Evolutionary conservation across 495 filamentous ascomycete species (phyloP).

Genomic region (Glarea lozoyensis): DNA sequence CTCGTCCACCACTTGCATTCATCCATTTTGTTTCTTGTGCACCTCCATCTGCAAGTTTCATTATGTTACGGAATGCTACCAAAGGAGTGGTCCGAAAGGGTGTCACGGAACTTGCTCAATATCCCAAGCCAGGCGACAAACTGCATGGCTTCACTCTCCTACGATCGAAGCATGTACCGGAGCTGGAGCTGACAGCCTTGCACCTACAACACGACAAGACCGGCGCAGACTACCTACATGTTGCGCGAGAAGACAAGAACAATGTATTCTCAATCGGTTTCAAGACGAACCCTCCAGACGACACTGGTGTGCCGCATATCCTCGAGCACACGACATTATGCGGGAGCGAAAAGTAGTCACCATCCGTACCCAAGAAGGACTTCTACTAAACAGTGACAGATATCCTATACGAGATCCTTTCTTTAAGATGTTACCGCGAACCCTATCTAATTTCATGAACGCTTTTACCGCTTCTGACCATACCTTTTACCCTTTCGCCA

Average conservation of each 20-base stretch:
- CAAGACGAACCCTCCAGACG: conserved; percentile 96
- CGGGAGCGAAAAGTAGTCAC: conserved; percentile 78
- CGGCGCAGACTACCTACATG: conserved; percentile 89
- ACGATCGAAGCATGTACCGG: conserved; percentile 82
- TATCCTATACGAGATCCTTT: conserved; percentile 96
- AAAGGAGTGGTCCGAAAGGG: conserved; percentile 49
- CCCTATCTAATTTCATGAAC: conserved; percentile 98
- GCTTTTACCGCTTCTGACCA: conserved; percentile 94
- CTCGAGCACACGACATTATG: conserved; percentile 95
- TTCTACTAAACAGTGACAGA: conserved; percentile 33
- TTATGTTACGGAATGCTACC: conserved; percentile 41
- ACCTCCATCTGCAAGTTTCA: too few relatives aligned
- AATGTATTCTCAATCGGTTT: conserved; percentile 99
- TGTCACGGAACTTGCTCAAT: conserved; percentile 60
- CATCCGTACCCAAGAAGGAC: conserved; percentile 8
- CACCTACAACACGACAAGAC: conserved; percentile 89
- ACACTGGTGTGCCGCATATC: conserved; percentile 94
- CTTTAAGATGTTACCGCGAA: conserved; percentile 98
- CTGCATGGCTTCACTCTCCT: conserved; percentile 89
- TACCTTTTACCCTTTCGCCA: conserved; percentile 97
- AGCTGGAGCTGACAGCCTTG: conserved; percentile 84
- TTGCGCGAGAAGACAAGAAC: conserved; percentile 89
- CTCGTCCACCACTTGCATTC: neutral
- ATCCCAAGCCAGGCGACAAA: conserved; percentile 70
- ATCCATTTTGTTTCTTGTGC: neutral